Percentiles rank a stretch among this genome's conserved stretches.
Evolutionary conservation across 176 grass and related monocot species (phyloP).

Genomic region (Musa acuminata): DNA sequence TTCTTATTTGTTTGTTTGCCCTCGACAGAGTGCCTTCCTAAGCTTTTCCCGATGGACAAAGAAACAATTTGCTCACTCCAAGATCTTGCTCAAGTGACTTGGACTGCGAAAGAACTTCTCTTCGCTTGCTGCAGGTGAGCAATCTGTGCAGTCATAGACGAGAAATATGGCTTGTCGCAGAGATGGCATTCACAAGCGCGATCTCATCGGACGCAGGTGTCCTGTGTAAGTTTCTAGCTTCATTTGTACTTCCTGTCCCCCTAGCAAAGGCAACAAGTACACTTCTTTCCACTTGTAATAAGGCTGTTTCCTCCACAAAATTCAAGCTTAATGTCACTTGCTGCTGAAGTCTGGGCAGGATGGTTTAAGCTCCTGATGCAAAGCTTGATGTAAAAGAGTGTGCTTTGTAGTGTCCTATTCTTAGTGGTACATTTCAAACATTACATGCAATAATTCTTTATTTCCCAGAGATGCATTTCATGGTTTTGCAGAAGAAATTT

Average conservation of each 20-base stretch:
- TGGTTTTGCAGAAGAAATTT: no score
- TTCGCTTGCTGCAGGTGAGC: slow-evolving; percentile 75
- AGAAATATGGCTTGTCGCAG: background rate
- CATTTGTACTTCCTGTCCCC: background rate
- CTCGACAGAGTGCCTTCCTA: slow-evolving; percentile 63
- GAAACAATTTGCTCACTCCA: slow-evolving; percentile 47
- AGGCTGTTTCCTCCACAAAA: background rate
- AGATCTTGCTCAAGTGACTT: slow-evolving; percentile 80
- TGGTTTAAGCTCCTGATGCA: no score
- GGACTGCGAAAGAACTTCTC: slow-evolving; percentile 90
- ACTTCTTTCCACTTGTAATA: background rate
- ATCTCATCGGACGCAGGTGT: no score
- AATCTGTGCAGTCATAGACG: background rate
- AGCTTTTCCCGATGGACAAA: slow-evolving; percentile 74
- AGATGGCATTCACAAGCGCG: background rate
- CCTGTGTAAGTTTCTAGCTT: background rate
- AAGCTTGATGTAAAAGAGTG: no score
- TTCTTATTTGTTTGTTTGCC: background rate
- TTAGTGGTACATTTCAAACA: no score
- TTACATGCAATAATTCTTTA: no score
- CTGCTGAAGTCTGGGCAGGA: background rate
- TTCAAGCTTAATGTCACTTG: background rate
- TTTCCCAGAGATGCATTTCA: no score
- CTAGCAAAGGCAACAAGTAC: background rate
- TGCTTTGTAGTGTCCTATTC: no score